A percentile compares a stretch with the other conserved stretches of the same genome.
Conservation (phyloP, 768 basidiomycete species). For the Cyclocybe aegerita region DNA sequence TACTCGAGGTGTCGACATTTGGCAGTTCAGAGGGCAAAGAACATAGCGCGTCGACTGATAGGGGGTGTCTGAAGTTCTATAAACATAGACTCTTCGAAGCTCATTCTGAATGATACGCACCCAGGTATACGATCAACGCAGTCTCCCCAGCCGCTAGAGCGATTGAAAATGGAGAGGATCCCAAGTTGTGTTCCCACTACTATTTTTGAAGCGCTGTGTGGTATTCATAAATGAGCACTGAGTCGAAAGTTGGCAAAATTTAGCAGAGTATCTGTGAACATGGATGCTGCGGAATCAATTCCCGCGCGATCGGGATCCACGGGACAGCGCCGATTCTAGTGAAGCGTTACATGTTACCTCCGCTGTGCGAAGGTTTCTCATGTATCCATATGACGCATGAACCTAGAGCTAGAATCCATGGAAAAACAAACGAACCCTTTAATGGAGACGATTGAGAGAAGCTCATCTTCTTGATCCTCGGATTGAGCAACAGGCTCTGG, state of each 20-base stretch:
- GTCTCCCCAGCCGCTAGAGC: slow-evolving; percentile 85
- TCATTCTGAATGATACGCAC: slow-evolving; percentile 36
- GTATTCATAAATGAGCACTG: neutral
- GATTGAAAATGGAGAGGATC: slow-evolving; percentile 87
- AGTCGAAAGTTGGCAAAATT: no score
- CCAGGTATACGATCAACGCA: slow-evolving; percentile 90
- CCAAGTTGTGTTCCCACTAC: slow-evolving; percentile 91
- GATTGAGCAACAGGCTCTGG: slow-evolving; percentile 78
- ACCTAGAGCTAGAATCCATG: slow-evolving; percentile 6
- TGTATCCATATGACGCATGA: neutral
- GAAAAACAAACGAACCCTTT: slow-evolving; percentile 57
- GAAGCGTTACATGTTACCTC: no score
- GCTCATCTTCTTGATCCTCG: slow-evolving; percentile 95
- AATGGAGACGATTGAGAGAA: slow-evolving; percentile 83
- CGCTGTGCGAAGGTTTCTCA: neutral
- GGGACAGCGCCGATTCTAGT: no score
- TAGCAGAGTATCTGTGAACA: no score
- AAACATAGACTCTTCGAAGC: slow-evolving; percentile 4
- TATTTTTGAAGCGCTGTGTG: slow-evolving; percentile 67
- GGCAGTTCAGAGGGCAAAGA: slow-evolving; percentile 62
- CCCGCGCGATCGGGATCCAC: no score
- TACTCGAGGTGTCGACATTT: slow-evolving; percentile 60
- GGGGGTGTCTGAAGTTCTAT: slow-evolving; percentile 66
- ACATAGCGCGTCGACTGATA: slow-evolving; percentile 87
- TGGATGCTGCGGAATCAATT: no score